These are phyloP conservation scores for Phoma herbarum DNA, from an alignment of 2,329 filamentous ascomycete species.

Conservation along the genomic window DNA sequence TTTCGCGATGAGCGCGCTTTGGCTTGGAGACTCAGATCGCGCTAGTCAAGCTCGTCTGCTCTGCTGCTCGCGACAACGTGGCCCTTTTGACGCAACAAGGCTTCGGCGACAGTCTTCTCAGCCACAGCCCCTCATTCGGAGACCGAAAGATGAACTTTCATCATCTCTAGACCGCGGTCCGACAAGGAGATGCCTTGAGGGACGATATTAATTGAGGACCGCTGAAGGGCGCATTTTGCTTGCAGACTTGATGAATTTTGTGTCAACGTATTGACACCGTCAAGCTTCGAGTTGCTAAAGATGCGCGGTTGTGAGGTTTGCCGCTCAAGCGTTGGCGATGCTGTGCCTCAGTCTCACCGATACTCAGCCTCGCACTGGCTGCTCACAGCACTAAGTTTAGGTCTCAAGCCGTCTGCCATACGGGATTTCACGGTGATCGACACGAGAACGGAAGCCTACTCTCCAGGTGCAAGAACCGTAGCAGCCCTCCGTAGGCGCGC, in stretches of 20 bases:
- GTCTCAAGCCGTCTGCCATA: not conserved
- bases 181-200: too few species aligned
- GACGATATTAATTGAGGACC: too few species aligned
- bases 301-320: not conserved
- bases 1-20: not conserved
- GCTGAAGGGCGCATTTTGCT: too few species aligned
- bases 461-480: not conserved
- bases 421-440: not conserved
- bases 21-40: not conserved
- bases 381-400: constrained; percentile 3
- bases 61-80: not conserved
- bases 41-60: not conserved
- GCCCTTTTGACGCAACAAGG: not conserved
- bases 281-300: not conserved
- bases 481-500: not conserved
- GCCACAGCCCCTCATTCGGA: constrained; percentile 19
- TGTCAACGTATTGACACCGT: not conserved
- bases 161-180: not conserved
- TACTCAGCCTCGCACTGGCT: constrained; percentile 6
- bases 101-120: not conserved
- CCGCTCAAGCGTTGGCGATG: not conserved
- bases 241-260: not conserved
- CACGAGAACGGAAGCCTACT: not conserved
- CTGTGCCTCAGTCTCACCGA: not conserved
- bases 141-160: not conserved